Conservation (phyloP, 2,329 filamentous ascomycete genomes). For the Sordariomycetes sp. region DNA sequence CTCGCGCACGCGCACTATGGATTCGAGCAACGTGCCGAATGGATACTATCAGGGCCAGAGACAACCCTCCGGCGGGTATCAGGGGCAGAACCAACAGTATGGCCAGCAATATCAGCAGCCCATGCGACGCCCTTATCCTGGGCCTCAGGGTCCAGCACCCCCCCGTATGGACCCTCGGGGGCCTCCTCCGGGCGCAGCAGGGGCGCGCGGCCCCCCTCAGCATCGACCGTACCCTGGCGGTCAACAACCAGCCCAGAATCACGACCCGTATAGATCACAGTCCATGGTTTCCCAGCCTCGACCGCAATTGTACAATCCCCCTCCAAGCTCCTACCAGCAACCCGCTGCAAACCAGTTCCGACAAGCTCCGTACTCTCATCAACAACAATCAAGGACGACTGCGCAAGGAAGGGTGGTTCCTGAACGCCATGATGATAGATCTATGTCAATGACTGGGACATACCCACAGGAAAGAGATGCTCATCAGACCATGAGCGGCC, state of each 20-base stretch:
- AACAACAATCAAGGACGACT: slow-evolving; percentile 63
- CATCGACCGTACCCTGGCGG: slow-evolving; percentile 56
- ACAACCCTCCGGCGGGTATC: slow-evolving; percentile 37
- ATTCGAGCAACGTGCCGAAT: slow-evolving; percentile 25
- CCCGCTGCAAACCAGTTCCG: slow-evolving; percentile 69
- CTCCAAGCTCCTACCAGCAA: slow-evolving; percentile 50
- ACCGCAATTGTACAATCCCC: slow-evolving; percentile 61
- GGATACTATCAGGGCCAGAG: slow-evolving; percentile 46
- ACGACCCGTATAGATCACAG: slow-evolving; percentile 83
- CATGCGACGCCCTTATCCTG: slow-evolving; percentile 29
- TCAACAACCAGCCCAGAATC: slow-evolving; percentile 57
- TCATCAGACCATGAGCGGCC: slow-evolving; percentile 88
- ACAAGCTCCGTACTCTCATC: slow-evolving; percentile 61
- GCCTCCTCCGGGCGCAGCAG: slow-evolving; percentile 30
- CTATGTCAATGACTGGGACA: slow-evolving; percentile 89
- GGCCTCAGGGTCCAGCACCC: slow-evolving; percentile 34
- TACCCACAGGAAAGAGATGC: slow-evolving; percentile 63
- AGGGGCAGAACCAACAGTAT: slow-evolving; percentile 14
- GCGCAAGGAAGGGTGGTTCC: slow-evolving; percentile 87
- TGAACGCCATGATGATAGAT: slow-evolving; percentile 81
- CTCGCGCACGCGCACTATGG: slow-evolving; percentile 13
- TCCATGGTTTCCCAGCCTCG: slow-evolving; percentile 74
- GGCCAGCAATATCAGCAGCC: slow-evolving; percentile 22
- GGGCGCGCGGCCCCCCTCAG: slow-evolving; percentile 36
- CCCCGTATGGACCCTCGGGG: slow-evolving; percentile 57